These are phyloP conservation scores for Biscutella auriculata DNA, from an alignment of 441 rosid genomes.

Conservation along the genomic window DNA sequence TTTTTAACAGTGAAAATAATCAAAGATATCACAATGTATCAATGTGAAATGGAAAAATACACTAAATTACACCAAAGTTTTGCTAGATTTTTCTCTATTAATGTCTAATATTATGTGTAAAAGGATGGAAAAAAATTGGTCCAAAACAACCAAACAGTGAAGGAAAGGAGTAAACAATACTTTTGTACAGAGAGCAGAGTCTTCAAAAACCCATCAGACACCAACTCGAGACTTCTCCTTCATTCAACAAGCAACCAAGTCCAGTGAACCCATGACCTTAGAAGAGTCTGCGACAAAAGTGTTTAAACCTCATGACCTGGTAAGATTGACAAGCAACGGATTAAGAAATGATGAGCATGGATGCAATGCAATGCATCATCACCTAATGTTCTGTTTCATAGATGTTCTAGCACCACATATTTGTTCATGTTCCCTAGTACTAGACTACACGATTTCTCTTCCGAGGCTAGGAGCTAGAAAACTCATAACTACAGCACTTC, in stretches of 20 bases:
- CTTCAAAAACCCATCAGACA: not conserved
- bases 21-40: constrained; percentile 1
- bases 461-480: not conserved
- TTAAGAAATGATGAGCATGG: not conserved
- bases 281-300: constrained; percentile 8
- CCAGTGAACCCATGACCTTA: constrained; percentile 3
- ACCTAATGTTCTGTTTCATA: not conserved
- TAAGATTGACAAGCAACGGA: not conserved
- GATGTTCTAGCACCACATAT: not conserved
- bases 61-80: constrained; percentile 12
- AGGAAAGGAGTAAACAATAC: not conserved
- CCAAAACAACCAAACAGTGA: constrained; percentile 8
- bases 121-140: not conserved
- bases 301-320: constrained; percentile 4
- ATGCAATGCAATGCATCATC: not conserved
- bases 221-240: not conserved
- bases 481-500: not conserved
- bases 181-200: constrained; percentile 8
- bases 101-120: constrained; percentile 16
- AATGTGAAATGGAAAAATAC: constrained; percentile 9
- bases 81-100: constrained; percentile 16
- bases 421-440: not conserved
- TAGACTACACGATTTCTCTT: not conserved
- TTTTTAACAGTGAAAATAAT: too few relatives aligned
- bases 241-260: constrained; percentile 1